Evolutionary conservation across 352 stramenopile species (phyloP).

Genomic region (Phytopythium sindhum): DNA sequence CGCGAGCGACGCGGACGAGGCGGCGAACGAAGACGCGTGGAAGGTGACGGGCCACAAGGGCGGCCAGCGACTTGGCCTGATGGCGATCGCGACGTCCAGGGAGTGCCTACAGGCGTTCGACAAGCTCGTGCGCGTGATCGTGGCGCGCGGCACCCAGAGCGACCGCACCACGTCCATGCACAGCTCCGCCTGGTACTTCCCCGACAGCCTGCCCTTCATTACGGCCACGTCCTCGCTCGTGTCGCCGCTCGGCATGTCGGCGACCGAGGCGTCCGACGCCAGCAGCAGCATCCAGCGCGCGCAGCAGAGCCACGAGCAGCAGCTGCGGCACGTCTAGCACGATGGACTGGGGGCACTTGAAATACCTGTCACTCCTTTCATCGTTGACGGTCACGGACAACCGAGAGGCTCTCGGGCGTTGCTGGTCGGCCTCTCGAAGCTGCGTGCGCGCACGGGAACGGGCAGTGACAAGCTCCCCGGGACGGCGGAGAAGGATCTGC

Average conservation of each 20-base stretch:
- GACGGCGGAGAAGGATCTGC: no score
- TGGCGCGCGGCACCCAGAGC: conserved; percentile 28
- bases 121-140: conserved; percentile 45
- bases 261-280: conserved; percentile 11
- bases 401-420: no score
- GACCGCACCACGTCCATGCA: conserved; percentile 15
- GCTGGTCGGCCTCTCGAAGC: no score
- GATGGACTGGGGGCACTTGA: neutral
- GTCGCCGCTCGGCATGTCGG: neutral
- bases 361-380: no score
- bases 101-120: conserved; percentile 52
- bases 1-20: conserved; percentile 7
- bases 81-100: conserved; percentile 19
- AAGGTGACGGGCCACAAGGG: conserved; percentile 17
- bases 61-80: conserved; percentile 23
- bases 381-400: no score
- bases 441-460: no score
- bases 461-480: no score
- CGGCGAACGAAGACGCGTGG: conserved; percentile 25
- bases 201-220: conserved; percentile 38
- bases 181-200: conserved; percentile 23
- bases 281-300: conserved; percentile 6
- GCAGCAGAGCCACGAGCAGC: neutral
- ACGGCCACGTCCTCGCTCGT: conserved; percentile 3
- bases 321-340: neutral